A percentile compares a stretch with the other conserved stretches of the same genome.
Conservation (phyloP, 2,329 filamentous ascomycete species). For the Diaporthe amygdali region DNA sequence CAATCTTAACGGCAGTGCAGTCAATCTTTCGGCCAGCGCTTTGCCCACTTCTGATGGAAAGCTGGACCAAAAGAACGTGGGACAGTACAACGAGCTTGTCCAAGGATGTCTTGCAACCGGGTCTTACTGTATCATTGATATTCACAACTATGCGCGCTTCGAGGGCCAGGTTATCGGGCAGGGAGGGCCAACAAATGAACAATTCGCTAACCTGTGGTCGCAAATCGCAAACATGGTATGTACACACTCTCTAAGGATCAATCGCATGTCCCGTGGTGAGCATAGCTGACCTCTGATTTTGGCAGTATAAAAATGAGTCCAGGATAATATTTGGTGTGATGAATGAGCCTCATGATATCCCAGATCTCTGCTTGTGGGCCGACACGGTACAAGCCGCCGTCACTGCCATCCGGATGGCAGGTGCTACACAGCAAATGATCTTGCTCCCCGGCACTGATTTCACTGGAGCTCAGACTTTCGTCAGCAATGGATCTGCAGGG, state of each 20-base stretch:
- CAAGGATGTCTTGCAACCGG: conserved; percentile 61
- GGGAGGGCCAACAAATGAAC: conserved; percentile 63
- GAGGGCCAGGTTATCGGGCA: conserved; percentile 69
- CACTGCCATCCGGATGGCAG: conserved; percentile 67
- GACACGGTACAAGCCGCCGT: conserved; percentile 66
- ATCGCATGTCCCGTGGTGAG: background rate
- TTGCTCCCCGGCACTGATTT: conserved; percentile 68
- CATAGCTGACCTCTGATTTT: background rate
- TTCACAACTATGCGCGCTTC: conserved; percentile 66
- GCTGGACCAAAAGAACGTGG: conserved; percentile 53
- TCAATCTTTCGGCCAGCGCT: background rate
- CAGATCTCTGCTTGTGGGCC: conserved; percentile 61
- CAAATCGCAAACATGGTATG: conserved; percentile 55
- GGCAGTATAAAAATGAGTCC: conserved; percentile 52
- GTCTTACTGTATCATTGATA: conserved; percentile 64
- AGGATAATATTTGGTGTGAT: conserved; percentile 69
- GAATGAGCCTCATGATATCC: conserved; percentile 70
- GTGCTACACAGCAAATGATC: conserved; percentile 68
- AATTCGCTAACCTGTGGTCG: conserved; percentile 67
- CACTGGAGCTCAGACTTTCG: conserved; percentile 53
- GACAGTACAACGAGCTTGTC: conserved; percentile 59
- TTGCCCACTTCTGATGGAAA: conserved; percentile 40
- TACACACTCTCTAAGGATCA: background rate
- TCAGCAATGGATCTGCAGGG: conserved; percentile 54
- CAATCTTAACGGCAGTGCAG: conserved; percentile 47